Base-by-base conservation (phyloP, 176 grass and related monocot species). In the sorghum (Sorghum bicolor) region DNA sequence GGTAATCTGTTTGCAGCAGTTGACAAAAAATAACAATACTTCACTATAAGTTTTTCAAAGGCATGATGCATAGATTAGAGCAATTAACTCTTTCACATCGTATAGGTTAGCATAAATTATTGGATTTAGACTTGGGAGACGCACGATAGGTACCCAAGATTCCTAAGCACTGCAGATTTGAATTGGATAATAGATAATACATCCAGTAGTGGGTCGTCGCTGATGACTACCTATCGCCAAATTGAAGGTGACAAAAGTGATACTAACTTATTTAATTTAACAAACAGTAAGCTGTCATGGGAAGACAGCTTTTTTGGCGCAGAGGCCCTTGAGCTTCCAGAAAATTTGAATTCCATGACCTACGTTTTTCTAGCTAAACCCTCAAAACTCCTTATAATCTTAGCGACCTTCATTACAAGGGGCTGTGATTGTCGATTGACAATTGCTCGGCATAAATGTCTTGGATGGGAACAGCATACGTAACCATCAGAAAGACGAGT, bases 161-260 rank as follows among this genome's bases (percentile, higher is more conserved):
- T 67, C 78, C 45, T 58, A 57, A 66, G 77, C 70, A 55, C 58
- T 43, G 33, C 0, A n/a, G 33, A 86, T 17, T 75, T 52, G 9
- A 72, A 81, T 67, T 43, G 10, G 19, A 81, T 81, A 67, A 74
- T 40, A 74, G 20, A 43, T 67, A 58, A 74, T 67, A 74, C 17
- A 75, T 74, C 26, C 10, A 40, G 58, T 33, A 22, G 77, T 80
- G 77, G 85, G 33, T 81, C 33, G 4, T 48, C 6, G 60, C 45
- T 58, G 78, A 81, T 81, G 34, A 57, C 70, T 75, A 87, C 36
- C 26, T 65, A 68, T 44, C 66, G 62, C 61, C 85, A 81, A 81
- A 81, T 55, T 25, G 47, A 75, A 87, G 19, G 34, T 9, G 47
- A 55, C 78, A 60, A 75, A 66, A 87, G 33, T 81, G 44, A 60